phyloP scores from a whole-genome alignment of 176 grass and related monocot species.

The Phragmites australis region DNA sequence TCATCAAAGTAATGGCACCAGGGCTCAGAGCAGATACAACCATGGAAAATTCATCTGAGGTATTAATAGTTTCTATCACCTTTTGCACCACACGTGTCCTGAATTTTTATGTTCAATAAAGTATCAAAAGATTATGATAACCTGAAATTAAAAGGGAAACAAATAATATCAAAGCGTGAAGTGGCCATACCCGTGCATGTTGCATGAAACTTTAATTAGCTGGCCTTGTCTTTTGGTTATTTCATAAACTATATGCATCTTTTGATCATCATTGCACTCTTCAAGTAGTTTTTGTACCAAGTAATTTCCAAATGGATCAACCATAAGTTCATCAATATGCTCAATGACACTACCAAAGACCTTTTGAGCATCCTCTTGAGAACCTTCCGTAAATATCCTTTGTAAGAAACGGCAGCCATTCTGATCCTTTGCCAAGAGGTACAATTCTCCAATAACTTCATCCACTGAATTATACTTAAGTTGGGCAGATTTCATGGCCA shows the following conservation, averaged over 20 bases:
- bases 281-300: slow-evolving; percentile 66
- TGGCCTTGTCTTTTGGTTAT: slow-evolving; percentile 52
- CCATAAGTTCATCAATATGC: slow-evolving; percentile 62
- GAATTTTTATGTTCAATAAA: slow-evolving; percentile 32
- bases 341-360: slow-evolving; percentile 57
- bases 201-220: slow-evolving; percentile 59
- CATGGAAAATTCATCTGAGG: slow-evolving; percentile 43
- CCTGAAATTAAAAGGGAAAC: background rate
- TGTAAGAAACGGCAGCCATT: slow-evolving; percentile 63
- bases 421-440: slow-evolving; percentile 67
- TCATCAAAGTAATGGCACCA: slow-evolving; percentile 52
- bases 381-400: slow-evolving; percentile 54
- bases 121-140: background rate
- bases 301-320: slow-evolving; percentile 67
- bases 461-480: slow-evolving; percentile 33
- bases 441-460: slow-evolving; percentile 42
- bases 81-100: slow-evolving; percentile 80
- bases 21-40: slow-evolving; percentile 59
- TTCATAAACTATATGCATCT: slow-evolving; percentile 56
- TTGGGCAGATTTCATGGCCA: slow-evolving; percentile 9
- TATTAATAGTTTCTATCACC: slow-evolving; percentile 65
- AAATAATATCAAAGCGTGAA: slow-evolving; percentile 5
- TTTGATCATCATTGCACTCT: slow-evolving; percentile 55
- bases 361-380: slow-evolving; percentile 46
- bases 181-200: slow-evolving; percentile 69